Evolutionary conservation across 495 filamentous ascomycete genomes (phyloP), one percentile per base, ranked within the genome.

Genomic region (Aspergillus nanangensis): DNA sequence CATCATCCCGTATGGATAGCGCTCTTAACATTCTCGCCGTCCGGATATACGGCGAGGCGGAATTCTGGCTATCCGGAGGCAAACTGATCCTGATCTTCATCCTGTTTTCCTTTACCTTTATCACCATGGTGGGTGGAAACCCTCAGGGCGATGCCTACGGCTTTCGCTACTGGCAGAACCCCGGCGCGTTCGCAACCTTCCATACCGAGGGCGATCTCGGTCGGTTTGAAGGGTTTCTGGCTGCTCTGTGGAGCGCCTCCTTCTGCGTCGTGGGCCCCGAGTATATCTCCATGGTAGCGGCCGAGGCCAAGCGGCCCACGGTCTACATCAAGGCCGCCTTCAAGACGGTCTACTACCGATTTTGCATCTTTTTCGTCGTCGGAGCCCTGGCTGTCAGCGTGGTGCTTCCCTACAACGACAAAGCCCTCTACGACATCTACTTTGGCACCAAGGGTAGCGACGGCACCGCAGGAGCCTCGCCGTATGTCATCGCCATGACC

Each of bases 401-500:
- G 45, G 69, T 86, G 22, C 76, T 87, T 5, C 80, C 83, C 2
- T 68, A 75, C 53, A 74, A 78, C 41, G 75, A 78, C 29, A 50
- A 60, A 2, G 69, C 70, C 23, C 65, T 88, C 44, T 50, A 47
- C 9, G 50, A 52, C 9, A 74, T 47, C 15, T 47, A 39, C 44
- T 47, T 77, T 3, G 74, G 75, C 33, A 42, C 5, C 15, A 55
- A 55, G 9, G 44, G 48, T 2, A 61, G 63, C 18, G 57, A 61
- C 8, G 72, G 71, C 50, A 62, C 42, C 53, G 86, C 85, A 1
- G 83, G 84, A 7, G 74, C 77, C 13, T 84, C 79, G 18, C 87
- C 88, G 0, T 92, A 91, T 61, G 88, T 93, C 8, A 81, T 94
- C 48, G 83, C 87, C 23, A 93, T 94, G 88, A 72, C 80, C 50